Conservation (phyloP, 169 alveolate genomes). For the Cryptosporidium tyzzeri region DNA sequence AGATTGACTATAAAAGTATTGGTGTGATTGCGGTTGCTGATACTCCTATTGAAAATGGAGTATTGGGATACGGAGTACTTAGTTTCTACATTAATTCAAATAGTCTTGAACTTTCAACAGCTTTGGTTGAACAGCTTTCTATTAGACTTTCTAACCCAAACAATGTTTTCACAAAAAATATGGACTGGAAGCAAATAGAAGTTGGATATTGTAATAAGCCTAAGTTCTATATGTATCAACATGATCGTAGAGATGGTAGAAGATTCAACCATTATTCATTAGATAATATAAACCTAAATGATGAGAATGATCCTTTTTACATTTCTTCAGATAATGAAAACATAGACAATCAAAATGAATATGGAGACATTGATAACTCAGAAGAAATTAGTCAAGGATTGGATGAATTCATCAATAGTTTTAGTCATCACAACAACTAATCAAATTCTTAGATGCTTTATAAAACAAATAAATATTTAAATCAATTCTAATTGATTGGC, state of each 20-base stretch:
- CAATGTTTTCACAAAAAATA: not conserved
- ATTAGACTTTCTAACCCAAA: not conserved
- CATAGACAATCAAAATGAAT: not conserved
- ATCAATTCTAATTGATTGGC: not conserved
- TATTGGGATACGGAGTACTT: constrained; percentile 49
- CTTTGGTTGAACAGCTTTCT: constrained; percentile 13
- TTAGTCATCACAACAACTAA: not conserved
- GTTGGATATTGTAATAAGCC: constrained; percentile 49
- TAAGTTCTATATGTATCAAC: constrained; percentile 29
- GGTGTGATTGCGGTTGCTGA: constrained; percentile 75
- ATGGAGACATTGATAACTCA: not conserved
- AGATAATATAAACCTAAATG: not conserved
- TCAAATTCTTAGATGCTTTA: not conserved
- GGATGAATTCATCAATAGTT: constrained; percentile 9
- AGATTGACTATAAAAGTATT: not conserved
- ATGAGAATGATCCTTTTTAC: constrained; percentile 35
- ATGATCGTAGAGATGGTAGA: not conserved
- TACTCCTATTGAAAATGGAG: constrained; percentile 44
- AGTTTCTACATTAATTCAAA: constrained; percentile 42
- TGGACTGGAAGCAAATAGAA: constrained; percentile 68
- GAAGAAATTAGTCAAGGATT: not conserved
- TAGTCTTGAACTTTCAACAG: constrained; percentile 2
- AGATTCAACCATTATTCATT: not conserved
- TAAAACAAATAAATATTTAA: not conserved
- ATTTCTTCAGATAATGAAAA: not conserved